Conservation (phyloP, 78 protist species). For the Capsaspora owczarzaki region DNA sequence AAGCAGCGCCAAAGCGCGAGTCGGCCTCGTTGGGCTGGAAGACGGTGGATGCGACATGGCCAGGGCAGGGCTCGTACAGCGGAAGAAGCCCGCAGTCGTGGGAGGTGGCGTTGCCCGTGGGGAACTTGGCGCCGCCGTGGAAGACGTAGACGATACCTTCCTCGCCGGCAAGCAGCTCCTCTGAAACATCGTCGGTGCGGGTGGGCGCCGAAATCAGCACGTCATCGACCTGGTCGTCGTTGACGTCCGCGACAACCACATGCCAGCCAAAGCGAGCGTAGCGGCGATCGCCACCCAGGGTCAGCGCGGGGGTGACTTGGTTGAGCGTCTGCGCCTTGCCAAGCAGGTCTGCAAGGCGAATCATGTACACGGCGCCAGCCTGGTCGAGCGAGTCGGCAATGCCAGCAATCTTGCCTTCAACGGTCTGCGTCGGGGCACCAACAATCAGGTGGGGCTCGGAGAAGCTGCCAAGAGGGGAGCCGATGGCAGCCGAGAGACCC, state of each 20-base stretch:
- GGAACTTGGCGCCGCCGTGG: background rate
- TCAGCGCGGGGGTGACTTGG: background rate
- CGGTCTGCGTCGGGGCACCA: background rate
- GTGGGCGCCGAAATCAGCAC: background rate
- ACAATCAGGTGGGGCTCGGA: background rate
- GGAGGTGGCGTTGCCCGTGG: background rate
- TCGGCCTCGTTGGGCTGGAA: background rate
- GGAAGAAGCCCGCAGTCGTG: background rate
- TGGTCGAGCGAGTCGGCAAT: background rate
- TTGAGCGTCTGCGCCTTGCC: background rate
- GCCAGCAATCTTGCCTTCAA: background rate
- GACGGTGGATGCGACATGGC: background rate
- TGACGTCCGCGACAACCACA: background rate
- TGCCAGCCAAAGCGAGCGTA: background rate
- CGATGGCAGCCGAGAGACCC: background rate
- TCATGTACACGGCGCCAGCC: background rate
- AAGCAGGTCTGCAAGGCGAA: background rate
- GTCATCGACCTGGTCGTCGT: background rate
- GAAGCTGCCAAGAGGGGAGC: no score
- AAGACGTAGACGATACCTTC: background rate
- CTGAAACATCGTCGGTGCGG: background rate
- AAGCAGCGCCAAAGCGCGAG: background rate
- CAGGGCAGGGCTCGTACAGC: background rate
- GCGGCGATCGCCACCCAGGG: background rate
- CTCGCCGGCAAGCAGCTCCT: background rate